A percentile compares a stretch with the other conserved stretches of the same genome.
Conservation (phyloP, 1,284 basidiomycete species). For the Wallemia mellicola region DNA sequence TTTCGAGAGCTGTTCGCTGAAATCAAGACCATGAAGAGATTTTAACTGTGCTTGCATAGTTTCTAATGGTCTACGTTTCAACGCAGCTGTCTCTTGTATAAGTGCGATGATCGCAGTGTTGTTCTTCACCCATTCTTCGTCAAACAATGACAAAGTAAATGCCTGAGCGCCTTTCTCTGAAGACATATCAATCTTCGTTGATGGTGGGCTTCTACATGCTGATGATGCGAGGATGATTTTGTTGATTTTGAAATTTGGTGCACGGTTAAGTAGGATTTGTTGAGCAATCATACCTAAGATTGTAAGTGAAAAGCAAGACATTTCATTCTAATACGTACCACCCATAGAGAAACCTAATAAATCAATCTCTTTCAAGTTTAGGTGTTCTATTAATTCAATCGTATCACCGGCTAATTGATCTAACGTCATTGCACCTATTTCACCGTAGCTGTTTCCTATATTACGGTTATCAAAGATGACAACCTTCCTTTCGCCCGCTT, state of each 20-base stretch:
- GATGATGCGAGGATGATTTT: background rate
- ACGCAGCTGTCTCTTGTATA: background rate
- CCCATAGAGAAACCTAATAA: background rate
- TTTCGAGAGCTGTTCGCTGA: background rate
- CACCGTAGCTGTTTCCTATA: background rate
- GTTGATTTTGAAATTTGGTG: background rate
- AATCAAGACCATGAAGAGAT: background rate
- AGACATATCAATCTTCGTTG: background rate
- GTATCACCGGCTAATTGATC: background rate
- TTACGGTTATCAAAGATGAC: background rate
- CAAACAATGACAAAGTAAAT: background rate
- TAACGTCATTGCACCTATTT: background rate
- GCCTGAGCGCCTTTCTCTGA: background rate
- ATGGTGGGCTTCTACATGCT: background rate
- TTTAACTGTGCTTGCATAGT: background rate
- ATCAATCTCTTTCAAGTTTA: background rate
- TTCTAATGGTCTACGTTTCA: background rate
- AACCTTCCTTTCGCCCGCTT: background rate
- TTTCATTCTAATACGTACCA: no score
- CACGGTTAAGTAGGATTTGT: background rate
- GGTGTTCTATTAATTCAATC: background rate
- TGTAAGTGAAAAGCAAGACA: no score
- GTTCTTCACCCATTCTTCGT: background rate
- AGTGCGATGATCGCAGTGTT: background rate
- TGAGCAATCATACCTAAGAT: background rate